A percentile compares a stretch with the other conserved stretches of the same genome.
Conservation (phyloP, 345 rosid genomes). For the Eucalyptus caleyi region DNA sequence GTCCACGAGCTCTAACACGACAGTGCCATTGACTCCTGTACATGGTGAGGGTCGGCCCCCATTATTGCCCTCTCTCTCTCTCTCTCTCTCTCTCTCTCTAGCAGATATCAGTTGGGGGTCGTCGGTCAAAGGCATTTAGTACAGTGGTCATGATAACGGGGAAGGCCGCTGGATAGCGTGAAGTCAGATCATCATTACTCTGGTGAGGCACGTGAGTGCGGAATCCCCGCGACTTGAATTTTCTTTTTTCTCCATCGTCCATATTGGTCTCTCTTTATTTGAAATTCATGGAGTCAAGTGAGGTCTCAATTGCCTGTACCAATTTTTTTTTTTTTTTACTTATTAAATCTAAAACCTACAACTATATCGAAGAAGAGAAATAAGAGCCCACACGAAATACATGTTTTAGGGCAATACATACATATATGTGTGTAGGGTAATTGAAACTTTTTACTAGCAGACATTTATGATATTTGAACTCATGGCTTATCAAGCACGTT, state of each 20-base stretch:
- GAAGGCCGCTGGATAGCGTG: neutral
- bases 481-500: neutral
- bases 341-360: neutral
- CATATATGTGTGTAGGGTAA: neutral
- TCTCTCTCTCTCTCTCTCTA: neutral
- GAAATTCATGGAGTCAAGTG: neutral
- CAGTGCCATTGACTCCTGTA: neutral
- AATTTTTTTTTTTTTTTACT: neutral
- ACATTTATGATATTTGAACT: neutral
- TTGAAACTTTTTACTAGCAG: neutral
- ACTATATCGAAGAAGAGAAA: neutral
- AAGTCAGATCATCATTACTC: neutral
- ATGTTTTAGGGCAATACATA: neutral
- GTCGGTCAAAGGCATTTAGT: neutral
- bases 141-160: neutral
- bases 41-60: neutral
- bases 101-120: neutral
- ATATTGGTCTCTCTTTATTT: neutral
- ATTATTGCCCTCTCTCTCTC: neutral
- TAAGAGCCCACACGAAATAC: neutral
- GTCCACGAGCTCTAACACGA: neutral
- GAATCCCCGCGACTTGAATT: neutral
- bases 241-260: neutral
- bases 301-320: neutral
- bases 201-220: neutral